A percentile compares a stretch with the other conserved stretches of the same genome.
Conservation (phyloP, 306 rosid genomes). For the Castanea sativa region DNA sequence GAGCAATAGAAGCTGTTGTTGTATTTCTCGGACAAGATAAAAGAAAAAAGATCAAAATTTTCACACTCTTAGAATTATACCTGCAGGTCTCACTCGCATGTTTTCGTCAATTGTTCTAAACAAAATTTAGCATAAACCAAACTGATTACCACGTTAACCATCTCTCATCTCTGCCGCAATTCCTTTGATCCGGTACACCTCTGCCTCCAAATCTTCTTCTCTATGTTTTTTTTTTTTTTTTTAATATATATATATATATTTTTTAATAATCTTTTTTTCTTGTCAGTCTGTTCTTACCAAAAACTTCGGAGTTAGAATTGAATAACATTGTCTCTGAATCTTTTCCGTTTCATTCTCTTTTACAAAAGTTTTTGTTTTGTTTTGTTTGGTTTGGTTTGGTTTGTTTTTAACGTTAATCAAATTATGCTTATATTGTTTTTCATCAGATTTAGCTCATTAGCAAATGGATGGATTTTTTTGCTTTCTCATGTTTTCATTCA, state of each 20-base stretch:
- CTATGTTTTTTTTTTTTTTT: neutral
- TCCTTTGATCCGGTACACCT: constrained; percentile 49
- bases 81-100: neutral
- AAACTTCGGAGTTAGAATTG: constrained; percentile 16
- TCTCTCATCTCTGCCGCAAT: constrained; percentile 6
- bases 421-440: neutral
- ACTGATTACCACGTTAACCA: constrained; percentile 25
- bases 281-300: neutral
- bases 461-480: neutral
- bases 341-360: neutral
- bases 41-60: neutral
- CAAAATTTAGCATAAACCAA: constrained; percentile 22
- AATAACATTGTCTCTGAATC: neutral
- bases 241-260: no score
- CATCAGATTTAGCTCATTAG: no score
- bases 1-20: neutral
- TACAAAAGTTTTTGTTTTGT: constrained; percentile 7
- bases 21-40: neutral
- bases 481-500: neutral
- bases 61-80: constrained; percentile 6
- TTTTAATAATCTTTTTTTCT: constrained; percentile 1
- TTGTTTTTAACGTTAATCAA: neutral
- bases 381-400: constrained; percentile 14
- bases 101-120: constrained; percentile 10
- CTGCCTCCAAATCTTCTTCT: neutral